Conservation (phyloP, 495 filamentous ascomycete species). For the Pseudevernia furfuracea region DNA sequence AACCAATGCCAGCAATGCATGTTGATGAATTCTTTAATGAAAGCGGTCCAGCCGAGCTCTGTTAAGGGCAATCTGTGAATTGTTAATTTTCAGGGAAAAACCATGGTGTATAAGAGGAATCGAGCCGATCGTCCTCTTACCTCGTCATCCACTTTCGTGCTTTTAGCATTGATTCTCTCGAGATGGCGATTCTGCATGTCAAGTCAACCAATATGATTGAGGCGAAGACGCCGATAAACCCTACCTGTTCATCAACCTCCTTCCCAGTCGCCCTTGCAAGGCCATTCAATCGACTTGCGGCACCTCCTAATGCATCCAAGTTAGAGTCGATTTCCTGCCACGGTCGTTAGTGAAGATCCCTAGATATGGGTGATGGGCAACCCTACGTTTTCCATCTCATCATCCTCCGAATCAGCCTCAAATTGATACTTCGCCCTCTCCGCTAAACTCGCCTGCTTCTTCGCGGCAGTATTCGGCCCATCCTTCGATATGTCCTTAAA, state of each 20-base stretch:
- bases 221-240: neutral
- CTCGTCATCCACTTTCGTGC: constrained; percentile 58
- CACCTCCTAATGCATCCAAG: constrained; percentile 51
- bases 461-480: constrained; percentile 31
- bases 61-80: neutral
- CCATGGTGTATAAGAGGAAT: neutral
- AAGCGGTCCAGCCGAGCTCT: constrained; percentile 2
- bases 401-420: constrained; percentile 67
- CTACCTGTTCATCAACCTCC: constrained; percentile 41
- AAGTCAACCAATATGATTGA: neutral
- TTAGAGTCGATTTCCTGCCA: constrained; percentile 57
- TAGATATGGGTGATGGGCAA: constrained; percentile 15
- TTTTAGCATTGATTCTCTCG: constrained; percentile 65
- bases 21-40: neutral
- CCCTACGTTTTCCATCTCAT: constrained; percentile 58
- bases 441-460: constrained; percentile 48
- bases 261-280: constrained; percentile 61
- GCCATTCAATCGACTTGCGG: constrained; percentile 55
- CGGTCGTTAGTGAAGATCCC: neutral
- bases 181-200: constrained; percentile 69
- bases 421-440: constrained; percentile 74
- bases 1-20: neutral
- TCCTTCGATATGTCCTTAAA: constrained; percentile 47
- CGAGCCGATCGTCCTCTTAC: constrained; percentile 1
- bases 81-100: neutral